A percentile compares a stretch with the other conserved stretches of the same genome.
phyloP scores from a whole-genome alignment of 495 filamentous ascomycete species.

The Penicillium ochrochloron region DNA sequence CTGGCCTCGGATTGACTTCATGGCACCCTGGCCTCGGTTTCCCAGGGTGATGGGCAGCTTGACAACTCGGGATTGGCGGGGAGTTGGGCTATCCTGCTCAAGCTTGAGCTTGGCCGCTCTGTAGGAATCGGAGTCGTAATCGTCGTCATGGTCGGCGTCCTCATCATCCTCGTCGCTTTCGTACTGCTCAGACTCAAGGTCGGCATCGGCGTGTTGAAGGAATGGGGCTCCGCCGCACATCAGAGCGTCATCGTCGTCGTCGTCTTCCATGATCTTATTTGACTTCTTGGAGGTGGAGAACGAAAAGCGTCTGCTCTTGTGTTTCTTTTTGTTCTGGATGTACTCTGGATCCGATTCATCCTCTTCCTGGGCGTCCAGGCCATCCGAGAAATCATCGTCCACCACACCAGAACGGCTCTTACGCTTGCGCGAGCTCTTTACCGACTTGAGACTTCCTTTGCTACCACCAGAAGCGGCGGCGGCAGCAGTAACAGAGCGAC shows the following conservation, averaged over 20 bases:
- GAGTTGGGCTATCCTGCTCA: not conserved
- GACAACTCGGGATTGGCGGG: not conserved
- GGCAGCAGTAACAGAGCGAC: slow-evolving; percentile 11
- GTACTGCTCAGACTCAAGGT: not conserved
- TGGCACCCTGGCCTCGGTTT: not conserved
- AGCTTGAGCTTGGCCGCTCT: not conserved
- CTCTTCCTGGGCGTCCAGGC: not conserved
- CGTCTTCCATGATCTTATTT: not conserved
- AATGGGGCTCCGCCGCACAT: slow-evolving; percentile 17
- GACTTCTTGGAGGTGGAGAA: not conserved
- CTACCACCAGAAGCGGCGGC: not conserved
- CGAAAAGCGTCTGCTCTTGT: not conserved
- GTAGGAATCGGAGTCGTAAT: slow-evolving; percentile 1
- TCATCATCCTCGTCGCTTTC: not conserved
- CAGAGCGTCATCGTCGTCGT: not conserved
- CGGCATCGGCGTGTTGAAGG: not conserved
- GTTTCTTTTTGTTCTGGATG: not conserved
- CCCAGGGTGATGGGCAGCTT: not conserved
- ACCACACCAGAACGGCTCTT: not conserved
- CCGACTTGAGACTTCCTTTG: not conserved
- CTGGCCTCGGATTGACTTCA: not conserved
- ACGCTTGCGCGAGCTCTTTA: not conserved
- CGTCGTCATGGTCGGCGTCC: not conserved
- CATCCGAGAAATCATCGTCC: not conserved
- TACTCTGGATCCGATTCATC: slow-evolving; percentile 4